Percentiles rank a stretch among this genome's conserved stretches.
Evolutionary conservation across 495 filamentous ascomycete genomes (phyloP).

Genomic region (Cairneyella variabilis): DNA sequence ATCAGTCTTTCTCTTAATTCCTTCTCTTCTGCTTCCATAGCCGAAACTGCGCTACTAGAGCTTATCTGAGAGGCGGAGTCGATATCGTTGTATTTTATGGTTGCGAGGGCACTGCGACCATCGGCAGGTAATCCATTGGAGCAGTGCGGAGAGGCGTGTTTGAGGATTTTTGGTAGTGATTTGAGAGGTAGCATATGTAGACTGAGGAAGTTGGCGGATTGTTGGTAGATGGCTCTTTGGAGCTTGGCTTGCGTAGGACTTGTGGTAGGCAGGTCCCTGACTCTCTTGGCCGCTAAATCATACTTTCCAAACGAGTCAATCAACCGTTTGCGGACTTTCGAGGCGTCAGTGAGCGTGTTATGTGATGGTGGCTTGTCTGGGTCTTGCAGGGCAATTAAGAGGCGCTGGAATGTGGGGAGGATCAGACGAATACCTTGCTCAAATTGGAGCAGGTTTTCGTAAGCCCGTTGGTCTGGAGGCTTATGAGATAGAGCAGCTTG

Average conservation of each 20-base stretch:
- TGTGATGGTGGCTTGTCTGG: constrained; percentile 68
- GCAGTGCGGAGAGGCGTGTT: constrained; percentile 45
- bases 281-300: constrained; percentile 75
- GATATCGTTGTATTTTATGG: constrained; percentile 57
- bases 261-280: constrained; percentile 70
- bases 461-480: constrained; percentile 74
- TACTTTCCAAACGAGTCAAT: constrained; percentile 91
- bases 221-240: constrained; percentile 80
- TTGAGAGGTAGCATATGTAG: constrained; percentile 92
- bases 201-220: constrained; percentile 81
- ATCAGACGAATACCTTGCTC: constrained; percentile 82
- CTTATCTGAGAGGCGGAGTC: constrained; percentile 56
- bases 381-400: constrained; percentile 59
- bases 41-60: constrained; percentile 61
- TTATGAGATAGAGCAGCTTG: constrained; percentile 60
- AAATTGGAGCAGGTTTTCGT: constrained; percentile 85
- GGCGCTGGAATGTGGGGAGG: constrained; percentile 81
- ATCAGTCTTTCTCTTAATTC: constrained; percentile 78
- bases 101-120: constrained; percentile 44
- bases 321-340: constrained; percentile 84
- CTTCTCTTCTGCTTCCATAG: constrained; percentile 82
- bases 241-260: constrained; percentile 71
- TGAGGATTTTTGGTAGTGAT: constrained; percentile 76
- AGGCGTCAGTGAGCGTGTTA: constrained; percentile 77
- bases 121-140: constrained; percentile 15